Evolutionary conservation across 2,329 filamentous ascomycete species (phyloP).

Genomic region (Trichoderma citrinoviride): DNA sequence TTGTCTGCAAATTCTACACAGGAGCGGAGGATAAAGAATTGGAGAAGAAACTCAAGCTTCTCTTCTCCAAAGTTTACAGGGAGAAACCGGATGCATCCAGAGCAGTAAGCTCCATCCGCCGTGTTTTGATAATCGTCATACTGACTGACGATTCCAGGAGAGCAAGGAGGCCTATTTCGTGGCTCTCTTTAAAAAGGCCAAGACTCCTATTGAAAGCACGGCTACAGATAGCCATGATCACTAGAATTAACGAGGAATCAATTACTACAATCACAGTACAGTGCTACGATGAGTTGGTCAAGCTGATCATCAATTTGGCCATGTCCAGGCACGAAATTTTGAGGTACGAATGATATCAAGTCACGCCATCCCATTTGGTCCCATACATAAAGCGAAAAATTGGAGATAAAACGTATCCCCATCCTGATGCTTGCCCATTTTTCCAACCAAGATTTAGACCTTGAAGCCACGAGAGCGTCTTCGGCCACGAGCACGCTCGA

Average conservation of each 20-base stretch:
- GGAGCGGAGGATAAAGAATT: conserved; percentile 80
- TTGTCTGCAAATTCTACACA: conserved; percentile 97
- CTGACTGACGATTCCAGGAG: conserved; percentile 31
- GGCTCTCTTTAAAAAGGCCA: conserved; percentile 63
- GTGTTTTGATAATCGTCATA: not conserved
- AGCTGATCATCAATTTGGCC: conserved; percentile 20
- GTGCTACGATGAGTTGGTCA: conserved; percentile 10
- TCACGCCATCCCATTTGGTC: conserved; percentile 47
- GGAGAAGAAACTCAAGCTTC: conserved; percentile 67
- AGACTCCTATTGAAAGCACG: not conserved
- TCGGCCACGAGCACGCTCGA: conserved; percentile 98
- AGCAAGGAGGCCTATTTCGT: conserved; percentile 82
- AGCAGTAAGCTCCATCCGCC: conserved; percentile 56
- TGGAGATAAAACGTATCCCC: conserved; percentile 31
- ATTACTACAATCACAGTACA: conserved; percentile 24
- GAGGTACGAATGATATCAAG: conserved; percentile 43
- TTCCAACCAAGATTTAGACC: conserved; percentile 68
- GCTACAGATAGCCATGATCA: not conserved
- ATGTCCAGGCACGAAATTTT: conserved; percentile 27
- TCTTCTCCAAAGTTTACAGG: conserved; percentile 78
- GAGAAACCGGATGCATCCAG: conserved; percentile 92
- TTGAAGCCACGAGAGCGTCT: conserved; percentile 99
- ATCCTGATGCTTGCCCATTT: conserved; percentile 23
- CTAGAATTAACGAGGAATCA: not conserved
- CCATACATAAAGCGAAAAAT: conserved; percentile 35